Base-by-base conservation (phyloP, 768 basidiomycete species). In the Suillus subaureus region DNA sequence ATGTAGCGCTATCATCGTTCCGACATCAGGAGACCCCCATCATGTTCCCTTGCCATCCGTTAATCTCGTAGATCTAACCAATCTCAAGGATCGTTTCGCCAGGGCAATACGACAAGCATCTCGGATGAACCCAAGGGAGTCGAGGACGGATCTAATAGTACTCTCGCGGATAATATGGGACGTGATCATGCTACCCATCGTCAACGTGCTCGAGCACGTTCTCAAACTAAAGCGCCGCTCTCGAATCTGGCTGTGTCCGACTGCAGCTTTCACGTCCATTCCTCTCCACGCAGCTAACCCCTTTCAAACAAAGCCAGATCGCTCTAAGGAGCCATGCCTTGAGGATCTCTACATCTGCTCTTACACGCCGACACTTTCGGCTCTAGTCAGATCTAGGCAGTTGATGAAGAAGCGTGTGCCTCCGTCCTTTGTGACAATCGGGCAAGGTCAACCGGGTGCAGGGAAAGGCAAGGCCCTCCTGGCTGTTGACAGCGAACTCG, bases 281-380 rank as follows among this genome's bases (percentile, higher is more conserved):
- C 68, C 68, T 18, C 37, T 69, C 1, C 68, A 69, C 42, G 66
- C 68, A 55, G 63, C 82, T 26, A 71, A 78, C 9, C 71, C 71
- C 2, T 81, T 80, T 45, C 54, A 56, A 35, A 62, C 37, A 15
- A 61, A 62, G 51, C 52, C 52, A 18, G 68, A 63, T 15, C 33
- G 42, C 40, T 60, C 6, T 8, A 57, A 65, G 21, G 37, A 28
- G n/a, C 21, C n/a, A 23, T 47, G 61, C 16, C 56, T 43, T 1
- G 39, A 49, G 2, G 66, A 73, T 5, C 13, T 67, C 35, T 66
- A 47, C 23, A 60, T 69, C 1, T 64, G 56, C 2, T 69, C 68
- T 39, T 69, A 69, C 23, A 69, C 66, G 0, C 65, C 68, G 8
- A 60, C 61, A 4, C 31, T 69, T 11, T 55, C 57, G 2, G 56